Evolutionary conservation across 2,329 filamentous ascomycete species (phyloP), one percentile per base, ranked within the genome.

Genomic region (Fusarium miscanthi): DNA sequence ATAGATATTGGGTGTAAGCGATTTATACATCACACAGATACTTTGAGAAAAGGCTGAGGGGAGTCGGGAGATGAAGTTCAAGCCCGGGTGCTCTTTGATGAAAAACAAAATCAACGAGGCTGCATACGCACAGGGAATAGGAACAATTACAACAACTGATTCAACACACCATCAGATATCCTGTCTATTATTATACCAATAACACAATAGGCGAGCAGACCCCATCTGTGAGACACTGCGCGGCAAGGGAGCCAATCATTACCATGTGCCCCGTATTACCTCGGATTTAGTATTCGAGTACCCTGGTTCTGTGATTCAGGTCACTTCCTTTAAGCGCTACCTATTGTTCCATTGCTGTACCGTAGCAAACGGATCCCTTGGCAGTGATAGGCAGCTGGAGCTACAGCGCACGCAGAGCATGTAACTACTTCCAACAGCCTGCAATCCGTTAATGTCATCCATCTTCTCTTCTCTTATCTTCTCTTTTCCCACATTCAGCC

Each of bases 161-260:
- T 49, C 30, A 41, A 41, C 19, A 23, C 21, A 33, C 33, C 33
- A 33, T 33, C 14, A n/a, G 40, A n/a, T 42, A 42, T 23, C 7
- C n/a, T 41, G 8, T 42, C 40, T 13, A 33, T n/a, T 27, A 37
- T 52, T 27, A 9, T 16, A 25, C 17, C 33, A n/a, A n/a, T 53
- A n/a, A 38, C 31, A 52, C 31, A 21, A 37, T 31, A 37, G 23
- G 23, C 13, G 23, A 52, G 33, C 33, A n/a, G 19, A 27, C 17
- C 25, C 23, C 35, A 30, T 17, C 33, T 53, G 35, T 38, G 31
- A 69, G 59, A 69, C 59, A 60, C n/a, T 69, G 33, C 59, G 65
- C 65, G 65, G 54, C 43, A 60, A 52, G 48, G 30, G 4, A 43
- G 8, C 67, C 65, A 70, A 69, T 65, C 43, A 69, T 11, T 11